Base-by-base conservation (phyloP, 2,329 filamentous ascomycete species). In the Cytospora mali region DNA sequence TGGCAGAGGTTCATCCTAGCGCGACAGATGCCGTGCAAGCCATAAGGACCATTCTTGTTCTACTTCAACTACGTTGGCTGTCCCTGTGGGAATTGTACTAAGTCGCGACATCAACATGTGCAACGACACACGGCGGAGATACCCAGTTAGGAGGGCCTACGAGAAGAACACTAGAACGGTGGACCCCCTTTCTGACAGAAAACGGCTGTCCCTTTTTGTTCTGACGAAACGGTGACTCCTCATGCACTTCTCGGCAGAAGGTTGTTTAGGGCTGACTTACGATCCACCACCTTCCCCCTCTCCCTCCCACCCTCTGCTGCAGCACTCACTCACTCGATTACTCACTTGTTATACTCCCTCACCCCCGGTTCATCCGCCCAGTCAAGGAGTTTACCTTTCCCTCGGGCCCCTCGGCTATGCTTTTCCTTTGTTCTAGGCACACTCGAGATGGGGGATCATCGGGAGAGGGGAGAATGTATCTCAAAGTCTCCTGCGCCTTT, bases 231-330 rank as follows among this genome's bases (percentile, higher is more conserved):
- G 57, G 57, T 48, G 57, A 13, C 33, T 18, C 35, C 35, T 60
- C 57, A 51, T 51, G 29, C 27, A 48, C 57, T 33, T 25, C 50
- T 54, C 57, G 57, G 57, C 57, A 60, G 57, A 54, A 42, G 50
- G 42, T n/a, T n/a, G 31, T 50, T 54, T 60, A 60, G 57, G 57
- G 57, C 57, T 60, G 57, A 60, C 57, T 50, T 42, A 35, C 52
- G 46, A 28, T 54, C 50, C 50, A 60, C 49, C 16, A 11, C 16
- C 13, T n/a, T 13, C 18, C 49, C 31, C n/a, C 50, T 25, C 57
- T 31, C 49, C 33, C 48, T 50, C 35, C 31, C 35, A 35, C 16
- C 13, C 27, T 28, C 31, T 23, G 50, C 57, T 39, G 21, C 42
- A 46, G 42, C 21, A 46, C 42, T 46, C 5, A 18, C 6, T 46